Conservation (phyloP, 202 grass and related monocot genomes). For the Saccharum hybrid region DNA sequence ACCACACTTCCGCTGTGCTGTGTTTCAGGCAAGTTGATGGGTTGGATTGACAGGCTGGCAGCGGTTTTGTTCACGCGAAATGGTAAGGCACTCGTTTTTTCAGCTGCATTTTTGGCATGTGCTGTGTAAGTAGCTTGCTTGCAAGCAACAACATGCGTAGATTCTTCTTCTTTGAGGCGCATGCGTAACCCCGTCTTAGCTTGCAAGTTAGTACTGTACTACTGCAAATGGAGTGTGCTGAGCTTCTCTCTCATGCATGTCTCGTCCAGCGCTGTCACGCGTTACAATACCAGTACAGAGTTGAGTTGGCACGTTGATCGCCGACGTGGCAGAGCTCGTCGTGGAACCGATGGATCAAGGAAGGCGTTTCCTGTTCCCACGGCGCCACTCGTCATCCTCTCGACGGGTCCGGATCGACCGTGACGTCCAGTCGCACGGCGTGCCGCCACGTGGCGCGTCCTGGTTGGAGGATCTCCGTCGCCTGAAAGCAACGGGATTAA, state of each 20-base stretch:
- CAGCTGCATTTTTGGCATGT: not conserved
- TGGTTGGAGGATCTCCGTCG: not conserved
- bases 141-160: not conserved
- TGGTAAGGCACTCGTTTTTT: not conserved
- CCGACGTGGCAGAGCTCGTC: slow-evolving; percentile 16
- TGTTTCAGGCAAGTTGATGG: not conserved
- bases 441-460: not conserved
- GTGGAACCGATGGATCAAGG: not conserved
- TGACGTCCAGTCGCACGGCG: not conserved
- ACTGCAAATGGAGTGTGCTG: not conserved
- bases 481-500: too few relatives aligned
- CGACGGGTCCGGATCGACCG: not conserved
- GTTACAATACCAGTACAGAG: too few relatives aligned
- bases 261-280: not conserved
- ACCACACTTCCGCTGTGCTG: not conserved
- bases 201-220: not conserved
- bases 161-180: not conserved
- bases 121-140: not conserved
- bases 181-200: slow-evolving; percentile 9
- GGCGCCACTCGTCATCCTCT: not conserved
- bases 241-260: not conserved
- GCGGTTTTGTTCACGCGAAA: not conserved
- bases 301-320: slow-evolving; percentile 1
- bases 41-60: not conserved
- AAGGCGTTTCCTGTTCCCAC: not conserved